Evolutionary conservation across 306 rosid genomes (phyloP).

Genomic region (Cucumis hystrix): DNA sequence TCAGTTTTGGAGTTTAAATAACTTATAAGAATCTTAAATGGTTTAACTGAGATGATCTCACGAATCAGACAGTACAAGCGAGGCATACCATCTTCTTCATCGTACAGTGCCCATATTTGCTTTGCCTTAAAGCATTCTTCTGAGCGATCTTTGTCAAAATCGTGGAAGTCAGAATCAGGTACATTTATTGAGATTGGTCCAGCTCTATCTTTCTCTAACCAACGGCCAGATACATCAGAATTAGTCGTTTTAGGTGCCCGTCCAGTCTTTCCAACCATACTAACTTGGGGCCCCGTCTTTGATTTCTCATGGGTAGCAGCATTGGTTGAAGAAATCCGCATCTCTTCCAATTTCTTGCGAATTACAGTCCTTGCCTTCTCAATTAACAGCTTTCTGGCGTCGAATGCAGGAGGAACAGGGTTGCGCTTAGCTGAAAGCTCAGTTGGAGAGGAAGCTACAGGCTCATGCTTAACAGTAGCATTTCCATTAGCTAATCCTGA

Average conservation of each 20-base stretch:
- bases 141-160: constrained; percentile 83
- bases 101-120: constrained; percentile 98
- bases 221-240: constrained; percentile 25
- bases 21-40: constrained; percentile 74
- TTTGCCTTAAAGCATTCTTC: constrained; percentile 91
- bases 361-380: constrained; percentile 81
- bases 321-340: constrained; percentile 40
- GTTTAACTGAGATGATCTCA: constrained; percentile 67
- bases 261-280: constrained; percentile 19
- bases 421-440: constrained; percentile 49
- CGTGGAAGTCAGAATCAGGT: constrained; percentile 97
- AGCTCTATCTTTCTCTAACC: constrained; percentile 30
- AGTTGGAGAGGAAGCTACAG: constrained; percentile 19
- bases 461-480: constrained; percentile 35
- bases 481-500: constrained; percentile 43
- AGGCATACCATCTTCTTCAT: constrained; percentile 99
- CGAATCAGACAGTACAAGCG: constrained; percentile 94
- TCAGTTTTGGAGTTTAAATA: constrained; percentile 87
- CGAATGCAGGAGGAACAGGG: constrained; percentile 60
- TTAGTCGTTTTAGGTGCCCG: constrained; percentile 24
- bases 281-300: constrained; percentile 27
- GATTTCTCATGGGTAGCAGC: constrained; percentile 25
- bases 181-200: constrained; percentile 49
- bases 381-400: constrained; percentile 66
- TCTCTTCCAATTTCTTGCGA: constrained; percentile 63